Evolutionary conservation across 176 grass and related monocot genomes (phyloP).

Genomic region (Phoenix dactylifera): DNA sequence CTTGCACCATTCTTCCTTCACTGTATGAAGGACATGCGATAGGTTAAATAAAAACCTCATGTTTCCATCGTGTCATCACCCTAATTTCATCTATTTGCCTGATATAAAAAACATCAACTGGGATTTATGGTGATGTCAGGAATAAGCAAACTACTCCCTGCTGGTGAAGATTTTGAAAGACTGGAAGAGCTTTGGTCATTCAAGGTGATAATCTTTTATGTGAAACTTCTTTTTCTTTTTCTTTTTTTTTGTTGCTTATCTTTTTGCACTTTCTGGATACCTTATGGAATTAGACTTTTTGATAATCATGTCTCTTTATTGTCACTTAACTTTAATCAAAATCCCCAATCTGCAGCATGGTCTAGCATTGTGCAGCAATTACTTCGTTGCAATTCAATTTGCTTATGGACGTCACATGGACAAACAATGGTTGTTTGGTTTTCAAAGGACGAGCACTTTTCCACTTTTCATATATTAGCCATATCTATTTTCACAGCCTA

Average conservation of each 20-base stretch:
- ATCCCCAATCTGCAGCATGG: conserved; percentile 46
- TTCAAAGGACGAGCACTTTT: not conserved
- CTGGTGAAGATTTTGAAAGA: conserved; percentile 44
- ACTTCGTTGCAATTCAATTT: conserved; percentile 47
- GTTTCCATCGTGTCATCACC: not conserved
- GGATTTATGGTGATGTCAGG: conserved; percentile 26
- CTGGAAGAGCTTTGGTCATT: conserved; percentile 54
- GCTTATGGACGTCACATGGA: conserved; percentile 30
- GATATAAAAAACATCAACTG: no score
- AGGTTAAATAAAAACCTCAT: conserved; percentile 34
- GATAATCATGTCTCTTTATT: no score
- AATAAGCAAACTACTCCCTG: conserved; percentile 48
- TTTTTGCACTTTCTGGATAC: conserved; percentile 1
- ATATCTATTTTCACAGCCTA: no score
- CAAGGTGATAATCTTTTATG: conserved; percentile 40
- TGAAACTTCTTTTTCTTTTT: not conserved
- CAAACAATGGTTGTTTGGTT: conserved; percentile 43
- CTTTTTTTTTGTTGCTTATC: not conserved
- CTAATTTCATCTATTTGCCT: no score
- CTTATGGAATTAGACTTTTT: not conserved
- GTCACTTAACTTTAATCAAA: not conserved
- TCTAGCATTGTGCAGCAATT: conserved; percentile 34
- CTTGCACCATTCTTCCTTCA: conserved; percentile 60
- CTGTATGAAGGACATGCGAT: conserved; percentile 58
- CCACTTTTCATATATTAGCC: no score